Evolutionary conservation across 495 filamentous ascomycete genomes (phyloP).

Genomic region (Lepidopterella palustris): DNA sequence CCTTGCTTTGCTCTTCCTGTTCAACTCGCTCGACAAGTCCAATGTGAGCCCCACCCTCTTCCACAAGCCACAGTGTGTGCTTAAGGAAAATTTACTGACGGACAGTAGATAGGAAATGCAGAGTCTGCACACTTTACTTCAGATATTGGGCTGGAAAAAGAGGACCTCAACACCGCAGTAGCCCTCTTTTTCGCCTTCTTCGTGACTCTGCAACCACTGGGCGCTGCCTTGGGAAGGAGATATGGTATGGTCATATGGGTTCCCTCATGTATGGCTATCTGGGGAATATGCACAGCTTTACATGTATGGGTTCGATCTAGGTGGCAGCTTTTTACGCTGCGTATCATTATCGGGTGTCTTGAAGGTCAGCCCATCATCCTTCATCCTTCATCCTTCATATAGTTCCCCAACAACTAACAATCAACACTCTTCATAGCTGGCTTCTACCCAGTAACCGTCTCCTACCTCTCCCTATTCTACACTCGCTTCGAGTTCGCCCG

Average conservation of each 20-base stretch:
- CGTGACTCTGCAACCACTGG: conserved; percentile 50
- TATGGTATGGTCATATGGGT: conserved; percentile 50
- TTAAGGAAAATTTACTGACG: neutral
- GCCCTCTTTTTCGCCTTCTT: conserved; percentile 53
- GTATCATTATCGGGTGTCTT: conserved; percentile 41
- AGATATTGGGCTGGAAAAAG: conserved; percentile 40
- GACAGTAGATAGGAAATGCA: conserved; percentile 43
- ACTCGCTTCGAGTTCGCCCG: conserved; percentile 49
- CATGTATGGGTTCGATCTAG: conserved; percentile 39
- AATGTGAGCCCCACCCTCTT: conserved; percentile 29
- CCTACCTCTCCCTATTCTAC: conserved; percentile 51
- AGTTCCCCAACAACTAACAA: neutral
- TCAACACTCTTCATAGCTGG: conserved; percentile 34
- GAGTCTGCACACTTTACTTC: conserved; percentile 46
- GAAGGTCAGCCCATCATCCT: conserved; percentile 27
- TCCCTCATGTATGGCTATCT: conserved; percentile 48
- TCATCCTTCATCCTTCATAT: neutral
- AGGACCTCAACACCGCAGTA: conserved; percentile 50
- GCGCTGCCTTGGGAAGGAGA: conserved; percentile 48
- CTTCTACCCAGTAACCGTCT: conserved; percentile 49
- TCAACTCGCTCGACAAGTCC: conserved; percentile 48
- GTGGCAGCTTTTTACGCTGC: conserved; percentile 39
- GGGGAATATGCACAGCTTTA: conserved; percentile 47
- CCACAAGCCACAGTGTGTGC: neutral
- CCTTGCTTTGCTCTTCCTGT: conserved; percentile 46